Evolutionary conservation across 2,329 filamentous ascomycete genomes (phyloP), one percentile per base, ranked within the genome.

Genomic region (Coniochaeta prunicola): DNA sequence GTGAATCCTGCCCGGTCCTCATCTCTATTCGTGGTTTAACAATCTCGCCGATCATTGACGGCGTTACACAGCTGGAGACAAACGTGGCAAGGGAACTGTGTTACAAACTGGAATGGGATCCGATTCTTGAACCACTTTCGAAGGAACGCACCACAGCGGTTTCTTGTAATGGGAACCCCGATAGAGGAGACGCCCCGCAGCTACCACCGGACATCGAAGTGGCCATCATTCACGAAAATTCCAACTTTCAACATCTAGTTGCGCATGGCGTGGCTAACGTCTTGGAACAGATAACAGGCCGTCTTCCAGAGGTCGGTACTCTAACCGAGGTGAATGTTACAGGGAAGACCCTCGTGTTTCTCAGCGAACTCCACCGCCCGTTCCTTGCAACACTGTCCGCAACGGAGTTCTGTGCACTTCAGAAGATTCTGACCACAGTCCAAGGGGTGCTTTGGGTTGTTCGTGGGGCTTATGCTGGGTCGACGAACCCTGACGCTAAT

Each of bases 61-160:
- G 68, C 2, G 69, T 69, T 4, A 61, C 64, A 1, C 63, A 64
- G 36, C 61, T 65, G 1, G 69, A 71, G 17, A 57, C 58, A 9
- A 69, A 71, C 17, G 62, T 58, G 1, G 65, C 73, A n/a, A 69
- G 74, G 2, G 73, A 78, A 62, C 69, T 79, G 1, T 79, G 77
- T 65, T 79, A 76, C 67, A 78, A 76, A 64, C 58, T 77, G 15
- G 69, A 76, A n/a, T 79, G 77, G 76, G 76, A 78, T 53, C 72
- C 69, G 0, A 59, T 73, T n/a, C 65, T 72, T 1, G 67, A 71
- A 33, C 65, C 67, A 2, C 48, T 68, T 10, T 59, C 63, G 4
- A 30, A 56, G 15, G 58, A 62, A 17, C 56, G 57, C 7, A 42
- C 57, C 8, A 6, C 45, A 48, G 59, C 56, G 21, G 57, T 57